Conservation (phyloP, 2,329 filamentous ascomycete species). For the Fusarium gaditjirri region DNA sequence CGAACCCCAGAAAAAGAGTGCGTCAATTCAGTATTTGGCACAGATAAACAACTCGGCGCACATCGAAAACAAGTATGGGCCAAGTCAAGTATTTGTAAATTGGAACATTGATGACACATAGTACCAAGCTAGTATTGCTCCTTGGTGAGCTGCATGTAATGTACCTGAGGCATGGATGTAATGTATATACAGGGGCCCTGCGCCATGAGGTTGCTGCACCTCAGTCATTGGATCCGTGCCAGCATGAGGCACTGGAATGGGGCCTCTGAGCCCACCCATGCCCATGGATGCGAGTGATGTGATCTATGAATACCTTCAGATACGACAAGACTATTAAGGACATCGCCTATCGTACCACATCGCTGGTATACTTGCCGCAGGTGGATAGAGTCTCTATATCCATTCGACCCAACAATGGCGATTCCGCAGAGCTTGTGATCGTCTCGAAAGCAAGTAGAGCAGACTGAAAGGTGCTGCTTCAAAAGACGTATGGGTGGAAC, state of each 20-base stretch:
- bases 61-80: background rate
- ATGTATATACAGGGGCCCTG: background rate
- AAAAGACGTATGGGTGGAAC: background rate
- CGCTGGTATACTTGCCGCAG: background rate
- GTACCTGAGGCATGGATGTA: background rate
- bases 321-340: background rate
- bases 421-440: background rate
- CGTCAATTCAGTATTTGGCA: background rate
- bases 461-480: background rate
- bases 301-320: background rate
- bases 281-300: background rate
- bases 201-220: background rate
- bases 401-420: background rate
- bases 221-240: constrained; percentile 12
- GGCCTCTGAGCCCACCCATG: constrained; percentile 11
- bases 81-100: background rate
- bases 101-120: background rate
- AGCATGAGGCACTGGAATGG: constrained; percentile 8
- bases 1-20: background rate
- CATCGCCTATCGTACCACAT: background rate
- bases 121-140: background rate
- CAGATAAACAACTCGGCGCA: background rate
- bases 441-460: background rate
- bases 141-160: background rate
- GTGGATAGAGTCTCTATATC: background rate